Evolutionary conservation across 2,329 filamentous ascomycete species (phyloP).

Genomic region (Alternaria brassicicola): DNA sequence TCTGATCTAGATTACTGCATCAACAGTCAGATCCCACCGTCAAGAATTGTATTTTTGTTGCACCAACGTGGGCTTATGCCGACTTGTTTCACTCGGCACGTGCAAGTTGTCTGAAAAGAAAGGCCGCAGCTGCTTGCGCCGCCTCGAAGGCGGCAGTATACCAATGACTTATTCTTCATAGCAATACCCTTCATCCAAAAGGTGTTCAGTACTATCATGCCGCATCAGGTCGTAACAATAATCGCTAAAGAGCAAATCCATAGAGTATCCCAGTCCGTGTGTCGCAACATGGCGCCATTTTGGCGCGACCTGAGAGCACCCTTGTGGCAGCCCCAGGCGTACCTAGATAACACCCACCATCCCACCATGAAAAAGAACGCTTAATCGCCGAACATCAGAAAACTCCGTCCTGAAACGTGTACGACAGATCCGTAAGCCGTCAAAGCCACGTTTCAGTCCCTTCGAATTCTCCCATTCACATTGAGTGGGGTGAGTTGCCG

Average conservation of each 20-base stretch:
- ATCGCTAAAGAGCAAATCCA: slow-evolving; percentile 2
- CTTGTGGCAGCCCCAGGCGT: neutral
- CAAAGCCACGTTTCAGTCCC: neutral
- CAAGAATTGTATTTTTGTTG: neutral
- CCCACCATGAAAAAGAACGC: slow-evolving; percentile 12
- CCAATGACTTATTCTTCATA: neutral
- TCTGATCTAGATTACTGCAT: neutral
- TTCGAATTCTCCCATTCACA: slow-evolving; percentile 6
- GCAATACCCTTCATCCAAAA: neutral
- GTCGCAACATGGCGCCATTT: slow-evolving; percentile 29
- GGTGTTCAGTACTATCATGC: slow-evolving; percentile 8
- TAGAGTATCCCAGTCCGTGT: slow-evolving; percentile 2
- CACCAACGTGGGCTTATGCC: neutral
- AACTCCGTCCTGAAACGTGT: neutral
- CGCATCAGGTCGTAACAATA: slow-evolving; percentile 1
- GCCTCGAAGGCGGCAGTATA: neutral
- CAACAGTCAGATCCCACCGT: neutral
- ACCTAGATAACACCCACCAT: slow-evolving; percentile 12
- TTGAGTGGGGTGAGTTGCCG: slow-evolving; percentile 28
- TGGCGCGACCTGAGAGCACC: slow-evolving; percentile 12
- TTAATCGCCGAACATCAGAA: slow-evolving; percentile 10
- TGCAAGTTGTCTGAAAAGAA: neutral
- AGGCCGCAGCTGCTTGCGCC: neutral
- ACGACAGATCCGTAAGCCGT: neutral
- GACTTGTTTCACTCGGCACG: neutral